Conservation (phyloP, 2,329 filamentous ascomycete species). For the Penicillium italicum region DNA sequence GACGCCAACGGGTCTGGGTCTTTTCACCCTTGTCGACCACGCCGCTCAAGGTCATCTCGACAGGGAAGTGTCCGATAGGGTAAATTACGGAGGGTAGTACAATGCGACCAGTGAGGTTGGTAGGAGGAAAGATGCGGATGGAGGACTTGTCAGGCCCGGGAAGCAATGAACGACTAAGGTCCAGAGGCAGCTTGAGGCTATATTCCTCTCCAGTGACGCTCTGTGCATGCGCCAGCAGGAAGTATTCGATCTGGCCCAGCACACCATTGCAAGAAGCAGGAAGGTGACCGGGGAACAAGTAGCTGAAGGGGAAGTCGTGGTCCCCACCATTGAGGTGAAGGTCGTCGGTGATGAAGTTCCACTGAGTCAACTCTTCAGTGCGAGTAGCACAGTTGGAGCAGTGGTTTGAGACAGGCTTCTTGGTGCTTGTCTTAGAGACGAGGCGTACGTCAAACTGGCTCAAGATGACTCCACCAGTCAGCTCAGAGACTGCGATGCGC, state of each 20-base stretch:
- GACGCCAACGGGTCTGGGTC: constrained; percentile 75
- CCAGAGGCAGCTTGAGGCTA: constrained; percentile 63
- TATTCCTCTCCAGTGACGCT: constrained; percentile 60
- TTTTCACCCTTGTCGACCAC: constrained; percentile 68
- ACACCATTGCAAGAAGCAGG: constrained; percentile 75
- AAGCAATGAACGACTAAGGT: constrained; percentile 74
- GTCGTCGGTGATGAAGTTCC: constrained; percentile 66
- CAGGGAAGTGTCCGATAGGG: constrained; percentile 75
- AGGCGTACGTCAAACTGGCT: constrained; percentile 71
- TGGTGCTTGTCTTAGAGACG: constrained; percentile 67
- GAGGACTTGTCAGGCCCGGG: constrained; percentile 81
- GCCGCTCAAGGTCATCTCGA: constrained; percentile 80
- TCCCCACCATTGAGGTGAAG: constrained; percentile 49
- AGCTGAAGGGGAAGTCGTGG: constrained; percentile 85
- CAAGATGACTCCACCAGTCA: constrained; percentile 58
- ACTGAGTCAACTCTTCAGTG: constrained; percentile 70
- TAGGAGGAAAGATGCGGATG: constrained; percentile 91
- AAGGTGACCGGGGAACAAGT: constrained; percentile 78
- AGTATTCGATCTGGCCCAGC: constrained; percentile 72
- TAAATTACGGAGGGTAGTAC: constrained; percentile 80
- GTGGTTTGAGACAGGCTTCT: constrained; percentile 74
- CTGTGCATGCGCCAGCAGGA: constrained; percentile 65
- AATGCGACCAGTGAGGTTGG: constrained; percentile 83
- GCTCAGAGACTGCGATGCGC: constrained; percentile 66
- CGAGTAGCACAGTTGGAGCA: constrained; percentile 73